Evolutionary conservation across 805 yeast species (phyloP).

Genomic region (Candida sphagnicola): DNA sequence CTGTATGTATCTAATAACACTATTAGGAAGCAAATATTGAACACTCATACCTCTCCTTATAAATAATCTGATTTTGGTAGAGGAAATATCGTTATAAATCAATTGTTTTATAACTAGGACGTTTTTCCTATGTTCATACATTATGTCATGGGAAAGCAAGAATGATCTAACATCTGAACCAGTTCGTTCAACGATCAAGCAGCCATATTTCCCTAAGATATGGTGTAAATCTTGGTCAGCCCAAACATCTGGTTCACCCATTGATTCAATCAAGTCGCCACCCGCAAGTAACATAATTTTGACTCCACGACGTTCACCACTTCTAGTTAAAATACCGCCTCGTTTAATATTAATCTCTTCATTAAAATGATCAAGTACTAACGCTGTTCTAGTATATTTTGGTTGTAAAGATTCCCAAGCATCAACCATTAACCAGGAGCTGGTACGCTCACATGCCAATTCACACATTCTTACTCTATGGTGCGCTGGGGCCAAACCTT

Average conservation of each 20-base stretch:
- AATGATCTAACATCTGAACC: conserved; percentile 95
- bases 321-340: conserved; percentile 68
- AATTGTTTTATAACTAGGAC: conserved; percentile 92
- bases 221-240: conserved; percentile 94
- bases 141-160: conserved; percentile 87
- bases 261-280: conserved; percentile 93
- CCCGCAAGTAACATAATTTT: conserved; percentile 96
- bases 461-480: conserved; percentile 98
- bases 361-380: conserved; percentile 94
- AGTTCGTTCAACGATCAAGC: conserved; percentile 93
- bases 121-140: conserved; percentile 94
- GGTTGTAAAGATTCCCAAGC: conserved; percentile 98
- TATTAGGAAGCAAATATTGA: conserved; percentile 88
- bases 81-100: conserved; percentile 92
- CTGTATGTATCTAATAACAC: conserved; percentile 91
- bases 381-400: conserved; percentile 87
- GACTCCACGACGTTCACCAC: conserved; percentile 69
- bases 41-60: conserved; percentile 95
- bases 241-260: conserved; percentile 99
- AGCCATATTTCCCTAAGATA: conserved; percentile 92
- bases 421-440: conserved; percentile 98
- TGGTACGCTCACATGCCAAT: conserved; percentile 93
- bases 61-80: conserved; percentile 90
- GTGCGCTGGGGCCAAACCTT: conserved; percentile 82
- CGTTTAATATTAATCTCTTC: conserved; percentile 89